Percentiles rank a stretch among this genome's conserved stretches.
phyloP scores from a whole-genome alignment of 768 basidiomycete species.

The Lactifluus rugatus region DNA sequence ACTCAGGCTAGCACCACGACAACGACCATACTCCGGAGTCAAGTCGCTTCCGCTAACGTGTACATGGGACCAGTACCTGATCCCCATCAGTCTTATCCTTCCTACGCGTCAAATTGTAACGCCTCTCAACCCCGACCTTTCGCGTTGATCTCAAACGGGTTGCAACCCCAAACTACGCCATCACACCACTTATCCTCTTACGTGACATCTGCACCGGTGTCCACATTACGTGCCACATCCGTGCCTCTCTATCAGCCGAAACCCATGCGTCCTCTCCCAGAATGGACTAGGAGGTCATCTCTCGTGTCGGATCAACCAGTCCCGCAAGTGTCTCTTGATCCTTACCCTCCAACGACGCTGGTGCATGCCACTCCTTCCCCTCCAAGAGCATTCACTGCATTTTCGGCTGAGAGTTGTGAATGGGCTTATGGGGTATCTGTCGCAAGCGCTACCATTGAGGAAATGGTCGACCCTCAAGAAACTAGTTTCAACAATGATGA shows the following conservation, averaged over 20 bases:
- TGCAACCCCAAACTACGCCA: background rate
- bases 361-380: background rate
- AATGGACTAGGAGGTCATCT: slow-evolving; percentile 15
- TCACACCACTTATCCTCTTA: background rate
- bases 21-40: background rate
- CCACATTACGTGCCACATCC: background rate
- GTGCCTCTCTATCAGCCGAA: slow-evolving; percentile 12
- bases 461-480: slow-evolving; percentile 4
- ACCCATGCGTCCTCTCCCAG: slow-evolving; percentile 14
- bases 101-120: background rate
- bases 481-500: slow-evolving; percentile 9
- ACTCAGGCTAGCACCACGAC: background rate
- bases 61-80: background rate
- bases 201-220: background rate
- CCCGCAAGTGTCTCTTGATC: background rate
- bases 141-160: background rate
- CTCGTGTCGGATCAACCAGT: slow-evolving; percentile 8
- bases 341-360: background rate
- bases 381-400: background rate
- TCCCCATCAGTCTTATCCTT: background rate
- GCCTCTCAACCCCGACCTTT: background rate
- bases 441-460: slow-evolving; percentile 5
- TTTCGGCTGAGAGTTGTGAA: background rate
- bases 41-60: background rate
- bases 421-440: slow-evolving; percentile 13